Conservation (phyloP, 139 green algal genomes). For the Trebouxia sp. region DNA sequence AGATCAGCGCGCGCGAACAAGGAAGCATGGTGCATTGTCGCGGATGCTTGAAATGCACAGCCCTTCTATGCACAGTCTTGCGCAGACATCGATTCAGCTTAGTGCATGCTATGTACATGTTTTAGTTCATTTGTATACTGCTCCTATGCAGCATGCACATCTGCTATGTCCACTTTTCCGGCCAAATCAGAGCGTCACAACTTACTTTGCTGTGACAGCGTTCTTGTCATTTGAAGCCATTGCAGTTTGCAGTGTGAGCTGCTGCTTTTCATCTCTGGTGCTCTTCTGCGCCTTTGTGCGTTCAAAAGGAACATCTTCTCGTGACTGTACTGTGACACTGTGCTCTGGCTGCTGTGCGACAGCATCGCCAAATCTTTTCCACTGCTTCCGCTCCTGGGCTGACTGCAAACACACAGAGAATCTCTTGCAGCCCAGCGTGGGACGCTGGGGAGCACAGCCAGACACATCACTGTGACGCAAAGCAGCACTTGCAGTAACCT, state of each 20-base stretch:
- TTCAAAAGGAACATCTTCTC: conserved; percentile 96
- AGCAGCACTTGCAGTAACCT: not conserved
- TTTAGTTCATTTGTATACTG: no score
- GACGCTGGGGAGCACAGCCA: not conserved
- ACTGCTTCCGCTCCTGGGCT: conserved; percentile 71
- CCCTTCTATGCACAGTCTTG: no score
- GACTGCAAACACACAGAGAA: conserved; percentile 44
- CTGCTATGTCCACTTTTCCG: not conserved
- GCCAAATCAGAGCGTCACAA: not conserved
- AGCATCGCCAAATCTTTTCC: conserved; percentile 88
- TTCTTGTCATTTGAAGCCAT: conserved; percentile 67
- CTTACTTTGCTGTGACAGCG: conserved; percentile 46
- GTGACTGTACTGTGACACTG: conserved; percentile 66
- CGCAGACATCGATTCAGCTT: no score
- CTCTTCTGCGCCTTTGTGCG: conserved; percentile 74
- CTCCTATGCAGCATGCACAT: not conserved
- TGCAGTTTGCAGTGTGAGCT: conserved; percentile 58
- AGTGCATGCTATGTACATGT: no score
- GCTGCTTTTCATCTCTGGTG: conserved; percentile 87
- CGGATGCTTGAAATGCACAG: no score
- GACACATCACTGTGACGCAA: not conserved
- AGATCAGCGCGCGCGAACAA: no score
- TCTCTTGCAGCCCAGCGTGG: not conserved
- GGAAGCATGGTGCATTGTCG: no score
- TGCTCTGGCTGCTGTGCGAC: conserved; percentile 57